Base-by-base conservation (phyloP, 2,329 filamentous ascomycete species). In the Blastomyces gilchristii region DNA sequence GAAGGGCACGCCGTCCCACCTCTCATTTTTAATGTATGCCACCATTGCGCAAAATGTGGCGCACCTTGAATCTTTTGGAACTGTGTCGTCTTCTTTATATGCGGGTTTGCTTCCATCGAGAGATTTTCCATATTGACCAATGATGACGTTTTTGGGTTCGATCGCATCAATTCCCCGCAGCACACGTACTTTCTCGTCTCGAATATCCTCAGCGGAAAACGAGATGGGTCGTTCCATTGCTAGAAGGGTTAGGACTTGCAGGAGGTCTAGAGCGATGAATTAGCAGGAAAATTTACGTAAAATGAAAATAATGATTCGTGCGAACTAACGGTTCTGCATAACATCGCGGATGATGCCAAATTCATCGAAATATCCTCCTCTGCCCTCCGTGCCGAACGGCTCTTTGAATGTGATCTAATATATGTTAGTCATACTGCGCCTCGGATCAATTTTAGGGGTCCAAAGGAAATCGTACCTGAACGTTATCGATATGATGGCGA, bases 341-440 rank as follows among this genome's bases (percentile, higher is more conserved):
- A 99, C 94, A 81, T 99, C 95, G 75, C 95, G 91, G 72, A 99
- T 91, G 77, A 99, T 99, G 73, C 94, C 95, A 72, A 99, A 99
- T 80, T 99, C 94, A 74, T 99, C 95, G 75, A 99, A 99, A 82
- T 99, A 99, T 63, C 94, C 94, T 67, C 95, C 94, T 74, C 94
- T 90, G 62, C 94, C 95, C 77, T 99, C 94, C 28, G 94, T 99
- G 70, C 94, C 95, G 73, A 99, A 99, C 8, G 94, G 94, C 81
- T 99, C 94, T 82, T 99, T 99, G 84, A 99, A 99, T 58, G 94
- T 91, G 75, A 99, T 97, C 81, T 85, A 28, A 14, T 39, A 34
- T 43, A n/a, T 25, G 37, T 62, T 66, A 62, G 53, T 25, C 7
- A 45, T 31, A 7, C 18, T 14, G 18, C 9, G 53, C n/a, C 45